Evolutionary conservation across 805 yeast genomes (phyloP), one percentile per base, ranked within the genome.

Genomic region (Vanderwaltozyma tropicalis): DNA sequence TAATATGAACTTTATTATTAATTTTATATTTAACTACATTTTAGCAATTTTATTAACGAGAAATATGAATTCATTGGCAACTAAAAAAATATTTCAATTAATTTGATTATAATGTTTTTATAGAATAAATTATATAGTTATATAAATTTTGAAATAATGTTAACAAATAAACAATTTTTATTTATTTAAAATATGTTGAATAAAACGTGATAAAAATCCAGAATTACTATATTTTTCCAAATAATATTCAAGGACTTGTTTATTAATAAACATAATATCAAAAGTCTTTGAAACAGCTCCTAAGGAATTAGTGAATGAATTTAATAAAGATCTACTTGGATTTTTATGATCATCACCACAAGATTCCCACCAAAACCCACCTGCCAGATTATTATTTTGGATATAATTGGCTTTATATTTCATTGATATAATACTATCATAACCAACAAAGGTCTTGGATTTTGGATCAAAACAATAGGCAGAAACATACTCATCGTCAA

Each of bases 351-450:
- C 49, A 50, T 86, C 95, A 2, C 95, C 95, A 40, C 79, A 70
- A 0, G 95, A 79, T 50, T 89, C 96, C 97, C 97, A 89, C 80
- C 84, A 88, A 75, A 92, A 78, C 0, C 83, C 95, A 0, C 98
- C 97, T 0, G 80, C 94, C 9, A 87, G 61, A 0, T 63, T 51
- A 6, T 62, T 56, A 16, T 57, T 47, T 28, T 45, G 48, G 7
- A 80, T 74, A 48, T 74, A 86, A 21, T 62, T 49, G 0, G 85
- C 86, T 55, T 89, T 92, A 14, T 49, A 48, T 8, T 53, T 49
- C 2, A 71, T 74, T 2, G 80, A 67, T 4, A 65, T 62, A 0
- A 64, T 64, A 43, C 72, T 80, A 53, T 89, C 98, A 57, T 81
- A 89, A 6, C 72, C 67, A 2, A 81, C 67, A 32, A 82, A 61